Evolutionary conservation across 352 stramenopile genomes (phyloP).

Genomic region (Phytopythium helicoides): DNA sequence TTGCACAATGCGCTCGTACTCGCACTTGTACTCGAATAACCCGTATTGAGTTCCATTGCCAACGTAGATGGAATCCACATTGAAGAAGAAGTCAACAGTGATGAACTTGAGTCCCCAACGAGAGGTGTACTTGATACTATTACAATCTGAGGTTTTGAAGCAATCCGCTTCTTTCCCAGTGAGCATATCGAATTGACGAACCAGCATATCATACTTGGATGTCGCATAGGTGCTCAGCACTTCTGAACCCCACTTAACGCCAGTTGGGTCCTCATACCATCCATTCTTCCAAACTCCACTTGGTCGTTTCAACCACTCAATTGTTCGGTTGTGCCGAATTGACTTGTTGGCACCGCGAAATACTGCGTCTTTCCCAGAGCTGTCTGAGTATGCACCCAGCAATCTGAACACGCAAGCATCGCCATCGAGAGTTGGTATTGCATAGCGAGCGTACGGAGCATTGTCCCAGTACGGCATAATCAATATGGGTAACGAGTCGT

Average conservation of each 20-base stretch:
- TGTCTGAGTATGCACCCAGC: neutral
- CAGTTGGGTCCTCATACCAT: slow-evolving; percentile 6
- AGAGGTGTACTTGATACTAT: neutral
- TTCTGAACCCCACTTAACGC: slow-evolving; percentile 1
- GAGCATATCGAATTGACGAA: slow-evolving; percentile 1
- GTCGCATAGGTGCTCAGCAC: neutral
- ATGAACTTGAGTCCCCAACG: slow-evolving; percentile 3
- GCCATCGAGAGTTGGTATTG: slow-evolving; percentile 6
- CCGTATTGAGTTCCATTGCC: slow-evolving; percentile 19
- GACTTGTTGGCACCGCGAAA: slow-evolving; percentile 7
- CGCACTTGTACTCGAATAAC: slow-evolving; percentile 30
- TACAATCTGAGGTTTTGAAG: neutral
- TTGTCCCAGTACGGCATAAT: slow-evolving; percentile 22
- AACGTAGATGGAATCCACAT: neutral
- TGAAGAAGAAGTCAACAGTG: neutral
- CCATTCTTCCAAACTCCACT: slow-evolving; percentile 6
- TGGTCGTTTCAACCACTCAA: slow-evolving; percentile 2
- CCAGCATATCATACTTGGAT: neutral
- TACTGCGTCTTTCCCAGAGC: neutral
- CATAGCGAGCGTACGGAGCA: neutral
- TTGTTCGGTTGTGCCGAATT: neutral
- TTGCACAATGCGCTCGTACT: slow-evolving; percentile 5
- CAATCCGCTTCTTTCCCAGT: neutral
- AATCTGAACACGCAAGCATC: slow-evolving; percentile 11
- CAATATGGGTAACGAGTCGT: slow-evolving; percentile 13